Conservation (phyloP, 257 asterid species). For the Osmanthus fragrans region DNA sequence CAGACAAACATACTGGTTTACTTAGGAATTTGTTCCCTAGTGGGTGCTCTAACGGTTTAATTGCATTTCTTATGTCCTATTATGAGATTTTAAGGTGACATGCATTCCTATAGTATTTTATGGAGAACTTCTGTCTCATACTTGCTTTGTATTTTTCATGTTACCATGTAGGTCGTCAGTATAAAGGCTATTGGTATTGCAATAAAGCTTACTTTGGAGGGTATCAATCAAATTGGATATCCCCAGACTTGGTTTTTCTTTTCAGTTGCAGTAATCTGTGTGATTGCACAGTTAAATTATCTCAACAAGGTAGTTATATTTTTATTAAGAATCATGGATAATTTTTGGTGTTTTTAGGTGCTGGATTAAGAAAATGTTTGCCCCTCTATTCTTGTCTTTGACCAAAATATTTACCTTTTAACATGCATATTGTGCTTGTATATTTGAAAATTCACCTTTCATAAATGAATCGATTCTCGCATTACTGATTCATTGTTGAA, state of each 20-base stretch:
- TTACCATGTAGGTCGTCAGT: conserved; percentile 65
- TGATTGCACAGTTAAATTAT: conserved; percentile 76
- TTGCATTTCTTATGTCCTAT: neutral
- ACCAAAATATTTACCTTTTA: neutral
- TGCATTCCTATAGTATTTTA: conserved; percentile 1
- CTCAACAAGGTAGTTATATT: conserved; percentile 63
- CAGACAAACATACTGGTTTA: conserved; percentile 61
- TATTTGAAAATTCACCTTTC: neutral
- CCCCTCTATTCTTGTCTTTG: neutral
- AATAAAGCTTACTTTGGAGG: conserved; percentile 82
- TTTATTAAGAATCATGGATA: neutral
- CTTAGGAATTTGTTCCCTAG: conserved; percentile 66
- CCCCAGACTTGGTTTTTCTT: conserved; percentile 80
- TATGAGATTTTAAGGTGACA: neutral
- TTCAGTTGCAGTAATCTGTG: conserved; percentile 61
- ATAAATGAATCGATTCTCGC: neutral
- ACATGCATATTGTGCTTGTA: neutral
- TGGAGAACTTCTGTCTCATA: conserved; percentile 1
- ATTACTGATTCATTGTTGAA: neutral
- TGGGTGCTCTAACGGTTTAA: conserved; percentile 78
- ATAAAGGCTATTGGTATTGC: conserved; percentile 92
- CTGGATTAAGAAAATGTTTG: neutral
- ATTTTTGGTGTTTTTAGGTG: neutral
- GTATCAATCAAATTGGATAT: conserved; percentile 68
- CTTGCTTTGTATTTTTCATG: neutral